phyloP scores from a whole-genome alignment of 768 basidiomycete species.

The Mycena alexandri region DNA sequence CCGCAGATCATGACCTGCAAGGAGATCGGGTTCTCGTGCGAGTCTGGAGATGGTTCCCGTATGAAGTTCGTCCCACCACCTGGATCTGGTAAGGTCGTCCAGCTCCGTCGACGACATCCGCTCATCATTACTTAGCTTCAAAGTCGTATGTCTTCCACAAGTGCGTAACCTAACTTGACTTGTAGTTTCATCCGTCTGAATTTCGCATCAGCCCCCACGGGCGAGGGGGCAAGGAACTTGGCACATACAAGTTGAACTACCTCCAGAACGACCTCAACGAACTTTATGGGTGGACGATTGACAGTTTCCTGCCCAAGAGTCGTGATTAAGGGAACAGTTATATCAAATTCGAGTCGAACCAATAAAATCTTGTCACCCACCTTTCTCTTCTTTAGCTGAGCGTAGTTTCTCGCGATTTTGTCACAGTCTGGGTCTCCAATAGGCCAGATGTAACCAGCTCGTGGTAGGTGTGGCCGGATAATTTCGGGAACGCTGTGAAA shows the following conservation, averaged over 20 bases:
- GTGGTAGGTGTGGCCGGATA: constrained; percentile 30
- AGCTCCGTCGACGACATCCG: too few species aligned
- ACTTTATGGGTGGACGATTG: neutral
- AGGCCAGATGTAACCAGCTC: constrained; percentile 28
- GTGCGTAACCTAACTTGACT: too few species aligned
- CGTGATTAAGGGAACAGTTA: neutral
- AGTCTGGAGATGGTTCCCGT: neutral
- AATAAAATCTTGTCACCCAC: too few species aligned
- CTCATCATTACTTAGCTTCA: neutral
- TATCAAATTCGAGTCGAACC: neutral
- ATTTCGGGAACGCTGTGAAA: constrained; percentile 27
- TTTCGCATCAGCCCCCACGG: neutral
- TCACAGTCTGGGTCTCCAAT: constrained; percentile 36
- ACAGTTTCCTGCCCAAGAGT: neutral
- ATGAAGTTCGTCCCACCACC: neutral
- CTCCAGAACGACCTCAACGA: neutral
- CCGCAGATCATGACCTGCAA: constrained; percentile 4
- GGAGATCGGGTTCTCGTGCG: constrained; percentile 1
- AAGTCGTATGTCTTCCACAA: neutral
- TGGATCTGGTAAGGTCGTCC: neutral
- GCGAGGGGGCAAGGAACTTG: neutral
- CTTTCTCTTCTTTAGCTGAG: constrained; percentile 9
- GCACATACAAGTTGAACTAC: too few species aligned
- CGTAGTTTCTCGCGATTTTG: constrained; percentile 22
- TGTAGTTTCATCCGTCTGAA: too few species aligned